These are phyloP conservation scores for Populus hybrid DNA, from an alignment of 441 rosid genomes.

Conservation along the genomic window DNA sequence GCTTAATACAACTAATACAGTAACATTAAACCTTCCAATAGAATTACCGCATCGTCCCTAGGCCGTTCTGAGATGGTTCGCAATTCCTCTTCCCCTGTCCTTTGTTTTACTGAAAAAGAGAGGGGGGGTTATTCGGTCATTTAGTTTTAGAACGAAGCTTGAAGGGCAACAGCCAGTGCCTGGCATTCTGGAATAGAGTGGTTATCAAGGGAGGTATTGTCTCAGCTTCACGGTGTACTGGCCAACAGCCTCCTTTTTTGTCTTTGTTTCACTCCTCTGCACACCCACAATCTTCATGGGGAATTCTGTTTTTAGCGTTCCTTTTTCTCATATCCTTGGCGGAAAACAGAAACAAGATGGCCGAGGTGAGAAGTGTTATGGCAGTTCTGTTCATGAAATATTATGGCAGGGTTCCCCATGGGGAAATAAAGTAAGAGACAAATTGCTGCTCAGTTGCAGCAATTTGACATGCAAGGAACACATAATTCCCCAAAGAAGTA, in stretches of 20 bases:
- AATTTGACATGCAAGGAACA: background rate
- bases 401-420: background rate
- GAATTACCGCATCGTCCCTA: no score
- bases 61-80: no score
- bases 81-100: no score
- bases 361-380: no score
- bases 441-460: background rate
- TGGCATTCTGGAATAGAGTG: slow-evolving; percentile 34
- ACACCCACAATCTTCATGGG: background rate
- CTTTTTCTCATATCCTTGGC: no score
- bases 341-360: no score
- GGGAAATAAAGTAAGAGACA: background rate
- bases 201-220: slow-evolving; percentile 25
- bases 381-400: no score
- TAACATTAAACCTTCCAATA: no score
- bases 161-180: slow-evolving; percentile 3
- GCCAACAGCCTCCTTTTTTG: no score
- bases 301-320: no score
- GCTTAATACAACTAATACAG: no score
- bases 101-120: no score
- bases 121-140: slow-evolving; percentile 2
- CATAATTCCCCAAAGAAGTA: background rate
- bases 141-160: slow-evolving; percentile 9
- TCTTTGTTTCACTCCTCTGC: background rate
- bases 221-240: background rate